Evolutionary conservation across 305 asterid species (phyloP).

Genomic region (Fraxinus ornus): DNA sequence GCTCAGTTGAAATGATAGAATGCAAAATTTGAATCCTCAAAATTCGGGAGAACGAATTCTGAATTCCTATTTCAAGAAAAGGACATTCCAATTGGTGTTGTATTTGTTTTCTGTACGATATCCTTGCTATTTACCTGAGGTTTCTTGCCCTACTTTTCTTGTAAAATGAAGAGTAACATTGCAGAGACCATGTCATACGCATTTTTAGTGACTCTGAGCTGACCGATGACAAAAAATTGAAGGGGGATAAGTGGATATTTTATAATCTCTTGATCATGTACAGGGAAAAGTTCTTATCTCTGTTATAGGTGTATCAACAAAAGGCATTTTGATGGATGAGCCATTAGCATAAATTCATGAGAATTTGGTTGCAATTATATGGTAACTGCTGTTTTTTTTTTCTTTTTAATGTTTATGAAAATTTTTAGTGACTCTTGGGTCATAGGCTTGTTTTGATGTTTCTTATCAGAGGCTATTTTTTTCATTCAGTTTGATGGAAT

Average conservation of each 20-base stretch:
- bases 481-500: slow-evolving; percentile 5
- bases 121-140: background rate
- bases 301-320: background rate
- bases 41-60: background rate
- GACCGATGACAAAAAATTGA: background rate
- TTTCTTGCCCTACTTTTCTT: background rate
- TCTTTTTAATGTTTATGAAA: background rate
- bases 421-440: background rate
- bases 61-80: background rate
- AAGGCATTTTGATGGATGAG: background rate
- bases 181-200: slow-evolving; percentile 19
- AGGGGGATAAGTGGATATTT: background rate
- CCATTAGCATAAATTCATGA: background rate
- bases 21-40: background rate
- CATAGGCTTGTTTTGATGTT: background rate
- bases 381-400: slow-evolving; percentile 5
- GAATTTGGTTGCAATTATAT: slow-evolving; percentile 8
- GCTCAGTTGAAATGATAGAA: background rate
- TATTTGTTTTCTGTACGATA: background rate
- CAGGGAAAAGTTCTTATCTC: background rate
- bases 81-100: background rate
- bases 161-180: background rate
- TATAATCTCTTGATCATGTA: background rate
- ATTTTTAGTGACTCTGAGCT: background rate
- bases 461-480: background rate